A percentile compares a stretch with the other conserved stretches of the same genome.
phyloP scores from a whole-genome alignment of 495 filamentous ascomycete species.

The Collariella sp. region DNA sequence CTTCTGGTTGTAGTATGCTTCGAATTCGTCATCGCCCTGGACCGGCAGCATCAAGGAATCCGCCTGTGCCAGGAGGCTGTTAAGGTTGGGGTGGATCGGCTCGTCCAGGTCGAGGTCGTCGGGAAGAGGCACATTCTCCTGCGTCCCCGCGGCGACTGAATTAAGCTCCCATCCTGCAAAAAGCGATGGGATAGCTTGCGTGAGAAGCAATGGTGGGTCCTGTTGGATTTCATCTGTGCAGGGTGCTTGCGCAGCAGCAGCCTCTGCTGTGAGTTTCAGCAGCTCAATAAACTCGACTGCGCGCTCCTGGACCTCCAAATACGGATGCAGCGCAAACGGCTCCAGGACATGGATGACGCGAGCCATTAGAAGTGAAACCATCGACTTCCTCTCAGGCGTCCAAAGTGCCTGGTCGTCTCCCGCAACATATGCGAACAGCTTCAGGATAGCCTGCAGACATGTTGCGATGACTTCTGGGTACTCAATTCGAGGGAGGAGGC shows the following conservation, averaged over 20 bases:
- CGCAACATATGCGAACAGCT: constrained; percentile 64
- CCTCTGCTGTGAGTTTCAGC: constrained; percentile 74
- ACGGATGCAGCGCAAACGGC: constrained; percentile 65
- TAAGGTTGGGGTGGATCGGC: constrained; percentile 71
- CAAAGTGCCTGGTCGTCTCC: constrained; percentile 48
- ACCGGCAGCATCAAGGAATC: constrained; percentile 46
- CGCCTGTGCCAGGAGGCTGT: constrained; percentile 50
- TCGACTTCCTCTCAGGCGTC: constrained; percentile 58
- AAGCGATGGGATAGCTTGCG: constrained; percentile 77
- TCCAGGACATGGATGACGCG: constrained; percentile 76
- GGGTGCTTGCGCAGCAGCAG: constrained; percentile 55
- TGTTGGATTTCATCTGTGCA: constrained; percentile 44
- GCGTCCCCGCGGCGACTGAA: constrained; percentile 74
- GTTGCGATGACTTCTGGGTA: constrained; percentile 54
- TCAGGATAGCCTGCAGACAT: constrained; percentile 79
- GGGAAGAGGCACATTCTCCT: constrained; percentile 79
- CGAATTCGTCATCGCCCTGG: constrained; percentile 54
- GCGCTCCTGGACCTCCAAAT: constrained; percentile 91
- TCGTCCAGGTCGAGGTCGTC: constrained; percentile 62
- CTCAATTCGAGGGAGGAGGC: constrained; percentile 51
- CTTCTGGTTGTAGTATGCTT: constrained; percentile 63
- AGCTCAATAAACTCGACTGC: constrained; percentile 87
- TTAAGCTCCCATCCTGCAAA: constrained; percentile 84
- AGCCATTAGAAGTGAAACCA: constrained; percentile 64
- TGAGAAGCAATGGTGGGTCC: constrained; percentile 70